Base-by-base conservation (phyloP, 1,284 basidiomycete species). In the Rhodotorula mucilaginosa region DNA sequence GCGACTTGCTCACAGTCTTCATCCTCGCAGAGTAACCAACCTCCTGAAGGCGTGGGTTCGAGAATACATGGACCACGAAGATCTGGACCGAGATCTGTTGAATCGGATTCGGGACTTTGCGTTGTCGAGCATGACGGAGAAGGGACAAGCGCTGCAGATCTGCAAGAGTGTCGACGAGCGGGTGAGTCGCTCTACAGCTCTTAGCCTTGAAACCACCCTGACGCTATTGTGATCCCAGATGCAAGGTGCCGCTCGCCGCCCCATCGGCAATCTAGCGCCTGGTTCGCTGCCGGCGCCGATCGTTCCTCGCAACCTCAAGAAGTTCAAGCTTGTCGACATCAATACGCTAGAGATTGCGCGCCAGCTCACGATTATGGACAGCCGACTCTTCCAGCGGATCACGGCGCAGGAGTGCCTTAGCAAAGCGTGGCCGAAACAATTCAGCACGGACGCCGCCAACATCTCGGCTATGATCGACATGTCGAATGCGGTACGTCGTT, bases 331-430 rank as follows among this genome's bases (percentile, higher is more conserved):
- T 26, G 81, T 89, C n/a, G 93, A 96, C 74, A 87, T 97, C 61
- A 93, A 99, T 77, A 85, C 95, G 2, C 81, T 95, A 47, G 97
- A 99, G 81, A 82, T 99, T 26, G 96, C 94, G 0, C 87, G 97
- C 54, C 97, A 99, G 80, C 83, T 99, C 66, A 98, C 97, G 1
- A 88, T 98, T 68, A 87, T 97, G 84, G 97, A 99, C 81, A 90
- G 90, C 74, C 85, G 87, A 54, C 83, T 97, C 61, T 99, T 96
- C 82, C 88, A 89, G 80, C 89, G 88, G 79, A 95, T 99, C 76
- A 88, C 89, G 57, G 90, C 93, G 0, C 90, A 91, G 82, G 96
- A 99, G 81, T 94, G 96, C 82, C 83, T 99, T 19, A 88, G 79
- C 23, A 81, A 82, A 67, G 80, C 81, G 18, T 83, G 82, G 82